Percentiles rank a stretch among this genome's conserved stretches.
Evolutionary conservation across 169 alveolate species (phyloP).

Genomic region (Hepatocystis sp.): DNA sequence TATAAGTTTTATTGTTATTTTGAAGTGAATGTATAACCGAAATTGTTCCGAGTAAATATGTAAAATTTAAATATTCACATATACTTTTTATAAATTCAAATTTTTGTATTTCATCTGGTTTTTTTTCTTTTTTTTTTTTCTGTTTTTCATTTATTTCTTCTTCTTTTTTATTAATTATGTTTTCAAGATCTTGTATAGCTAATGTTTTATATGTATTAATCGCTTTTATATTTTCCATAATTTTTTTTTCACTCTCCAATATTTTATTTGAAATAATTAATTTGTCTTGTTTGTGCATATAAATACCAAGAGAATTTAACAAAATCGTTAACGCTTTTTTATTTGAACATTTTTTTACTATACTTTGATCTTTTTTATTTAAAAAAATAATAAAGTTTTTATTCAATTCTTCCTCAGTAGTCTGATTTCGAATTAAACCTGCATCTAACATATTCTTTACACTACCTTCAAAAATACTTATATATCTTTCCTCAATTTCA

Average conservation of each 20-base stretch:
- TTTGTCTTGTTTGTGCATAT: background rate
- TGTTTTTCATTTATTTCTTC: slow-evolving; percentile 43
- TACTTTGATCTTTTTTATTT: slow-evolving; percentile 1
- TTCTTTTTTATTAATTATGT: slow-evolving; percentile 14
- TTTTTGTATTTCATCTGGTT: slow-evolving; percentile 36
- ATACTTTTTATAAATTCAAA: slow-evolving; percentile 45
- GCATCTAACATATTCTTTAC: too few species aligned
- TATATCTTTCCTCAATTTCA: slow-evolving; percentile 14
- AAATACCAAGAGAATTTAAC: slow-evolving; percentile 16
- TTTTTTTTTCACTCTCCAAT: slow-evolving; percentile 16
- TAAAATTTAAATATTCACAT: slow-evolving; percentile 38
- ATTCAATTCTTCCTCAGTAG: too few species aligned
- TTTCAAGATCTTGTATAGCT: slow-evolving; percentile 20
- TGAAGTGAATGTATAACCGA: too few species aligned
- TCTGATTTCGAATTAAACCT: too few species aligned
- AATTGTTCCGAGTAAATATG: background rate
- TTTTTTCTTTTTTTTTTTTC: slow-evolving; percentile 50
- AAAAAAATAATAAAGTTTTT: slow-evolving; percentile 19
- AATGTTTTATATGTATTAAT: slow-evolving; percentile 49
- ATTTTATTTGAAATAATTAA: slow-evolving; percentile 41
- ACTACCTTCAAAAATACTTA: slow-evolving; percentile 9
- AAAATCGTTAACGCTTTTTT: slow-evolving; percentile 1
- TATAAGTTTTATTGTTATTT: too few species aligned
- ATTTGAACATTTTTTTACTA: slow-evolving; percentile 1
- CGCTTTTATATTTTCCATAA: slow-evolving; percentile 21